Conservation (phyloP, 2,329 filamentous ascomycete genomes). For the Hyphodiscus sp. region DNA sequence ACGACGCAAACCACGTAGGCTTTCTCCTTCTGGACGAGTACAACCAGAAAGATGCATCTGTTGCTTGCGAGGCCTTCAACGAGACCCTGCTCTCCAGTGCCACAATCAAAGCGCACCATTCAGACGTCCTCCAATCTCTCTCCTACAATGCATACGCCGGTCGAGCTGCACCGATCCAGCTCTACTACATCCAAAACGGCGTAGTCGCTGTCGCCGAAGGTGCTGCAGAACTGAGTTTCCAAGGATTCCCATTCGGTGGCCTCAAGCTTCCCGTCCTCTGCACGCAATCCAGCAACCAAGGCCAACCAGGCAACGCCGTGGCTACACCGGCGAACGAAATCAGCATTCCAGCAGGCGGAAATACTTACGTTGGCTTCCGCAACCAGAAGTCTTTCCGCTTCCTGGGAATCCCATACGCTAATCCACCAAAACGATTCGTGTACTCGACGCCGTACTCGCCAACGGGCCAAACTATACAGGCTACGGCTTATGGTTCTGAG, state of each 20-base stretch:
- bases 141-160: conserved; percentile 39
- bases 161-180: conserved; percentile 30
- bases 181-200: conserved; percentile 38
- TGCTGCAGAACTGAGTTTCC: conserved; percentile 30
- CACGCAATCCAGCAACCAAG: conserved; percentile 38
- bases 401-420: conserved; percentile 25
- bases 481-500: conserved; percentile 35
- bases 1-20: conserved; percentile 45
- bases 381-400: conserved; percentile 45
- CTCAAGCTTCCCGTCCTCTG: conserved; percentile 41
- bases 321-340: conserved; percentile 34
- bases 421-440: conserved; percentile 17
- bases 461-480: conserved; percentile 39
- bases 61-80: conserved; percentile 40
- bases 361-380: conserved; percentile 42
- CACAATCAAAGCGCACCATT: conserved; percentile 35
- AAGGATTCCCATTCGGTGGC: conserved; percentile 24
- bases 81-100: conserved; percentile 39
- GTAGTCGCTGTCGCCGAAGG: conserved; percentile 32
- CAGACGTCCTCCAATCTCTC: conserved; percentile 40
- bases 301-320: conserved; percentile 28
- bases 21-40: conserved; percentile 43
- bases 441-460: conserved; percentile 40
- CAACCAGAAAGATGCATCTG: conserved; percentile 31
- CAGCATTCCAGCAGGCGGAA: conserved; percentile 35